Conservation (phyloP, 2,329 filamentous ascomycete genomes). For the Penicillium sp. region DNA sequence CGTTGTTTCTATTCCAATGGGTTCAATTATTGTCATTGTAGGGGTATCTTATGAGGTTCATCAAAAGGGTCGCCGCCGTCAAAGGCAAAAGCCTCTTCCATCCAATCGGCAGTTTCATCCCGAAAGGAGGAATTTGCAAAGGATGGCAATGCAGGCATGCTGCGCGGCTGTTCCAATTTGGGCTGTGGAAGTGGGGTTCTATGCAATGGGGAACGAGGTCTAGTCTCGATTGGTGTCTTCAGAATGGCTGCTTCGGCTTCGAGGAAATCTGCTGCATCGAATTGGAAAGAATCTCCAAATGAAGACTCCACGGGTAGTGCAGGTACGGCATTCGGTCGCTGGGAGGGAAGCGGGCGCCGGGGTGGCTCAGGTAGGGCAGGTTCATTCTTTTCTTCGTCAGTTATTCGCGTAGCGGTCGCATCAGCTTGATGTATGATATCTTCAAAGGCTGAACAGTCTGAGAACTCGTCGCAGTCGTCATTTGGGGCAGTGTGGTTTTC, state of each 20-base stretch:
- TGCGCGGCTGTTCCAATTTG: neutral
- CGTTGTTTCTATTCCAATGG: neutral
- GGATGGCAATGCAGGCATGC: constrained; percentile 3
- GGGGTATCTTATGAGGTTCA: constrained; percentile 13
- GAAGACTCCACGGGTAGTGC: constrained; percentile 7
- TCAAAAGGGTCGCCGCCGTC: constrained; percentile 21
- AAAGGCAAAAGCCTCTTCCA: constrained; percentile 22
- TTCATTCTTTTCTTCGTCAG: constrained; percentile 1
- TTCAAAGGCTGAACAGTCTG: constrained; percentile 35
- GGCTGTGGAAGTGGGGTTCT: neutral
- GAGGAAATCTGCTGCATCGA: constrained; percentile 32
- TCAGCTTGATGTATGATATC: constrained; percentile 29
- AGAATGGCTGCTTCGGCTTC: constrained; percentile 15
- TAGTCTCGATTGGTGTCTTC: constrained; percentile 14
- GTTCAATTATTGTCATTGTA: neutral
- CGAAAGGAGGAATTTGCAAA: constrained; percentile 34
- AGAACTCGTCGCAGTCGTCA: constrained; percentile 33
- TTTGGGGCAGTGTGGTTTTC: neutral
- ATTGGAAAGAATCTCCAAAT: constrained; percentile 27
- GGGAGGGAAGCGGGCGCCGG: neutral
- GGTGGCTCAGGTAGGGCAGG: neutral
- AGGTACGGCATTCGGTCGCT: neutral
- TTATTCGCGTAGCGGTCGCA: constrained; percentile 7
- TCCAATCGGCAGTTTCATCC: constrained; percentile 36
- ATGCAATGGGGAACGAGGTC: neutral